Base-by-base conservation (phyloP, 805 yeast genomes). In the Candida glaebosa region DNA sequence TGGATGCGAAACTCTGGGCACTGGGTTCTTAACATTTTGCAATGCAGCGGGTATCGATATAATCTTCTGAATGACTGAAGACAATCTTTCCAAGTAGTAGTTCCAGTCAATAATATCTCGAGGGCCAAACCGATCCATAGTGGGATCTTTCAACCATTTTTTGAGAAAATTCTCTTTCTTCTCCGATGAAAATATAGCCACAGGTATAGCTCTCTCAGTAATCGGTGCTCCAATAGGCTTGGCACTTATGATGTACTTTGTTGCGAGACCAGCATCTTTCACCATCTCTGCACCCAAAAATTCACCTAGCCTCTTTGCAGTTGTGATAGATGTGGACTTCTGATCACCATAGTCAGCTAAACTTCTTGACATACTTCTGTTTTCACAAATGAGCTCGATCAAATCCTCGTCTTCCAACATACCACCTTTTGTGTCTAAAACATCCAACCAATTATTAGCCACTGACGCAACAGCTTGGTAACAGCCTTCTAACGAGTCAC, bases 41-140 rank as follows among this genome's bases (percentile, higher is more conserved):
- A 91, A 69, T 4, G 97, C 98, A 3, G 99, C 99, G 2, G 99
- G 99, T 50, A 93, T 91, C 0, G 96, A 85, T 51, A 93, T 87
- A 53, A 93, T 88, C 63, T 95, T 93, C 60, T 90, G 96, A 33
- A 95, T 81, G 4, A 90, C 96, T 2, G 96, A 88, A 0, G 91
- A 95, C 26, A 93, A 73, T 54, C 99, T 79, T 53, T 88, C 96
- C 47, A 82, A 75, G 58, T 93, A 93, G 58, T 93, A 93, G 17
- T 69, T 79, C 99, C 99, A 93, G 61, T 93, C 98, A 46, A 93
- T 77, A 39, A 93, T 84, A 15, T 79, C 75, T 54, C 98, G 74
- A 3, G 96, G 95, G 60, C 91, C 97, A 57, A 87, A 87, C 37
- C 81, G 79, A 3, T 80, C 85, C 33, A 91, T 60, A 0, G 86